These are phyloP conservation scores for Trichophaea hybrida DNA, from an alignment of 2,329 filamentous ascomycete genomes.

Conservation along the genomic window DNA sequence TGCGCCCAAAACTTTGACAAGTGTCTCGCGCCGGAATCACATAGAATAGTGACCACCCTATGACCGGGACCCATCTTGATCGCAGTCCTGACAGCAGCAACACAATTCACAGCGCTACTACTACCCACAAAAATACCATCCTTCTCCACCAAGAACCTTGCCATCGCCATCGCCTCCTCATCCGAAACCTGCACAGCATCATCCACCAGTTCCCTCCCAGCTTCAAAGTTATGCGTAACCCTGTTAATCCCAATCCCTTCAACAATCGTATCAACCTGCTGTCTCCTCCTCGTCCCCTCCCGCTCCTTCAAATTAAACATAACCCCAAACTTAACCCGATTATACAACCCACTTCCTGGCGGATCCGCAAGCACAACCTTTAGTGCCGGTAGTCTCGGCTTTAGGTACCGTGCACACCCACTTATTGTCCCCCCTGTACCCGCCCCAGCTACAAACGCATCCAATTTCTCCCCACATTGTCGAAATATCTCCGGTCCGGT, in stretches of 20 bases:
- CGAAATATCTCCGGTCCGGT: conserved; percentile 82
- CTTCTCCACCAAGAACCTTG: conserved; percentile 87
- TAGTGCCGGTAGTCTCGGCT: conserved; percentile 50
- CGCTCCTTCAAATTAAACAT: conserved; percentile 76
- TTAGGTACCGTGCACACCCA: conserved; percentile 71
- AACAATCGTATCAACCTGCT: conserved; percentile 90
- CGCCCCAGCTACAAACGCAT: conserved; percentile 84
- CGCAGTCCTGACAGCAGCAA: conserved; percentile 57
- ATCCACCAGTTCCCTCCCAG: conserved; percentile 70
- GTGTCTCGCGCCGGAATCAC: conserved; percentile 69
- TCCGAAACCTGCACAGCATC: conserved; percentile 83
- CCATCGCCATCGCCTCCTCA: conserved; percentile 76
- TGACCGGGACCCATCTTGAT: conserved; percentile 45
- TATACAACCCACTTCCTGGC: conserved; percentile 83
- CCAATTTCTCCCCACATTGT: conserved; percentile 59
- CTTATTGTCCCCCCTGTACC: conserved; percentile 90
- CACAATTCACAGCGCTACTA: conserved; percentile 93
- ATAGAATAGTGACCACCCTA: conserved; percentile 66
- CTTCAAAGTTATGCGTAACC: conserved; percentile 84
- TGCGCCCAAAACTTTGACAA: conserved; percentile 74
- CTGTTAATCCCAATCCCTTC: conserved; percentile 94
- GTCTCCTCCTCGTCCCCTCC: conserved; percentile 75
- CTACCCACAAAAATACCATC: conserved; percentile 92
- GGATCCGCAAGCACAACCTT: conserved; percentile 79
- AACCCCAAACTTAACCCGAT: conserved; percentile 81